Percentiles rank a stretch among this genome's conserved stretches.
These are phyloP conservation scores for Suillus bovinus DNA, from an alignment of 768 basidiomycete genomes.

Conservation along the genomic window DNA sequence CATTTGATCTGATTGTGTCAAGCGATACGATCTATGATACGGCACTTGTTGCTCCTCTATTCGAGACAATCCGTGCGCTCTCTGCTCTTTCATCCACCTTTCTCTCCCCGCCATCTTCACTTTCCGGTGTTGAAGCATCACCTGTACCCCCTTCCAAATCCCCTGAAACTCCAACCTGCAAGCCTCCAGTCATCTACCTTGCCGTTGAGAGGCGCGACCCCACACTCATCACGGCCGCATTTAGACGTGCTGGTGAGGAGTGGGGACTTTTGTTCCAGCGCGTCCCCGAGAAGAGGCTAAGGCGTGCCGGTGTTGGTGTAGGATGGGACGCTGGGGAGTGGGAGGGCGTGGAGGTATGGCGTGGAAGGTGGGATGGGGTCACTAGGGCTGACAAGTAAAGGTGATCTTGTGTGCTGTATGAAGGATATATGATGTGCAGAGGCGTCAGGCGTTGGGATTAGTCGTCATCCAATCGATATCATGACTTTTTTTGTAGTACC, in stretches of 20 bases:
- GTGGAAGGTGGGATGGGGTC: constrained; percentile 11
- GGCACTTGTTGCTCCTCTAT: constrained; percentile 64
- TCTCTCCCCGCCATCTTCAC: constrained; percentile 45
- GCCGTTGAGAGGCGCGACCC: constrained; percentile 81
- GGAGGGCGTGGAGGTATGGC: constrained; percentile 85
- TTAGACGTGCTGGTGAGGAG: constrained; percentile 51
- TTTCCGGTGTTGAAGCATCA: not conserved
- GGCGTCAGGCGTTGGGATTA: not conserved
- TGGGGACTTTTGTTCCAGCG: constrained; percentile 63
- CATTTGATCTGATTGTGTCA: constrained; percentile 77
- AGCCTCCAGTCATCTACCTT: constrained; percentile 37
- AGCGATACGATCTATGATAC: constrained; percentile 80
- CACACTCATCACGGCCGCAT: constrained; percentile 53
- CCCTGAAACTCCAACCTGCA: not conserved
- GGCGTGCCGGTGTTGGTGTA: constrained; percentile 56
- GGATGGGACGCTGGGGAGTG: constrained; percentile 71
- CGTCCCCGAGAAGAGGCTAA: constrained; percentile 58
- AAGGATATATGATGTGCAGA: not conserved
- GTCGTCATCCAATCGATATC: not conserved
- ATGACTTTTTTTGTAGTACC: not conserved
- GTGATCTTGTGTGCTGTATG: not conserved
- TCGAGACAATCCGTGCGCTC: constrained; percentile 63
- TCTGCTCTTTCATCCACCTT: constrained; percentile 38
- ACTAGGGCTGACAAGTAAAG: not conserved
- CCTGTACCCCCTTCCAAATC: not conserved